Percentiles rank a stretch among this genome's conserved stretches.
Conservation (phyloP, 148 eudicot species). For the Rhododendron vialii region DNA sequence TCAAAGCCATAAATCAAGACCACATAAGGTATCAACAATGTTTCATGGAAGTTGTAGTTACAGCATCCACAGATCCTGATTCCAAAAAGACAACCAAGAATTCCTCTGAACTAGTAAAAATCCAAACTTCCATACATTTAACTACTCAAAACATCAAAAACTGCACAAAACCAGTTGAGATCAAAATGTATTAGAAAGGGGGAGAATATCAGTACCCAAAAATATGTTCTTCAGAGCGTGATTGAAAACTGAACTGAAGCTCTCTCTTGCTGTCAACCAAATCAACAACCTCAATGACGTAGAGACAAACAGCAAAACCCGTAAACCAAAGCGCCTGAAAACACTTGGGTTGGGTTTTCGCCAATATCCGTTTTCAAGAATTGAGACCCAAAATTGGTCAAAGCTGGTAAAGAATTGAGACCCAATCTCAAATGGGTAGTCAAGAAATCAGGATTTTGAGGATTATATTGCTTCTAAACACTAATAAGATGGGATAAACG, state of each 20-base stretch:
- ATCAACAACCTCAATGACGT: neutral
- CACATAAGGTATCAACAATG: slow-evolving; percentile 11
- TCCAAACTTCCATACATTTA: neutral
- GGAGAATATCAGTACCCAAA: slow-evolving; percentile 5
- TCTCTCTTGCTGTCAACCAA: slow-evolving; percentile 5
- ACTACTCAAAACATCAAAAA: neutral
- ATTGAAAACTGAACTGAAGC: neutral
- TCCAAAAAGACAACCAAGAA: neutral
- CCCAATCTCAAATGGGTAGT: slow-evolving; percentile 6
- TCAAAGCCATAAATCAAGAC: slow-evolving; percentile 34
- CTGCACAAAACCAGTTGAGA: neutral
- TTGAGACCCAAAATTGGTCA: neutral
- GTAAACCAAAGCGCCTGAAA: neutral
- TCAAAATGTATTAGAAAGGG: neutral
- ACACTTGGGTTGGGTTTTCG: slow-evolving; percentile 6
- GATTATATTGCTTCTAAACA: neutral
- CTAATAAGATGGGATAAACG: neutral
- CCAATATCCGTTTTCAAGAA: neutral
- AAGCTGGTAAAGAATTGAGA: neutral
- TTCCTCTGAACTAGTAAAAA: neutral
- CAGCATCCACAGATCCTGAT: neutral
- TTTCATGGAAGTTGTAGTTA: neutral
- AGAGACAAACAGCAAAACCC: neutral
- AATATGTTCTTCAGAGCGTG: neutral
- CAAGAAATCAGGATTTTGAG: neutral